Percentiles rank a stretch among this genome's conserved stretches.
These are phyloP conservation scores for Conticribra guillardii DNA, from an alignment of 108 stramenopile species.

Conservation along the genomic window DNA sequence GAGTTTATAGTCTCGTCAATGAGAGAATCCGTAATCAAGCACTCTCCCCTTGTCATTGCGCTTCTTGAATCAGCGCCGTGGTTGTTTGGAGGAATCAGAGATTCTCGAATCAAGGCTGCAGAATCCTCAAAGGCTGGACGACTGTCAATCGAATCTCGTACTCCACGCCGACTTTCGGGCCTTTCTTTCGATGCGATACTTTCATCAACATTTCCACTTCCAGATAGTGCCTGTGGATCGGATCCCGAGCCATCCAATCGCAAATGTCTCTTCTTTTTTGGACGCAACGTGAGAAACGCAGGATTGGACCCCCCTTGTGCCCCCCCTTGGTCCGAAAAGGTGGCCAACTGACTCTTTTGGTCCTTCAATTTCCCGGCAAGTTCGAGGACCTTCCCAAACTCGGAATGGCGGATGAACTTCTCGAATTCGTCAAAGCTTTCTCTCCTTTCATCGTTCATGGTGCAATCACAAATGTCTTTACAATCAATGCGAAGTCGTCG, in stretches of 20 bases:
- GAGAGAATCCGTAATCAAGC: constrained; percentile 42
- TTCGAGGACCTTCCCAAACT: constrained; percentile 46
- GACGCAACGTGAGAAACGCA: too few relatives aligned
- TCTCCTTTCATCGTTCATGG: not conserved
- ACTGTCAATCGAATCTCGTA: not conserved
- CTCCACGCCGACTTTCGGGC: not conserved
- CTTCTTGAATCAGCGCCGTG: not conserved
- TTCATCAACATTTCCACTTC: not conserved
- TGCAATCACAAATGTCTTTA: too few relatives aligned
- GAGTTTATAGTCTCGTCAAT: constrained; percentile 50
- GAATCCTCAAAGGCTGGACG: constrained; percentile 19
- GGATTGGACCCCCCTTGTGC: too few relatives aligned
- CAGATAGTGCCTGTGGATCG: too few relatives aligned
- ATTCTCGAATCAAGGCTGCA: constrained; percentile 25
- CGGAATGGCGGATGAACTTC: constrained; percentile 38
- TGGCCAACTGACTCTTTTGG: constrained; percentile 20
- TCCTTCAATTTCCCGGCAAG: constrained; percentile 36
- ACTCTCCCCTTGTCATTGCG: constrained; percentile 33
- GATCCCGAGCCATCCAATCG: too few relatives aligned
- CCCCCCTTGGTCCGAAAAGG: too few relatives aligned
- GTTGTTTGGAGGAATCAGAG: constrained; percentile 11
- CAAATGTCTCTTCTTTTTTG: too few relatives aligned
- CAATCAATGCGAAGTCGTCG: too few relatives aligned
- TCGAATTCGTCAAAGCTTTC: constrained; percentile 39
- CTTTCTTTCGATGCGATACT: not conserved